phyloP scores from a whole-genome alignment of 345 rosid genomes.

The Citrus unshiu region DNA sequence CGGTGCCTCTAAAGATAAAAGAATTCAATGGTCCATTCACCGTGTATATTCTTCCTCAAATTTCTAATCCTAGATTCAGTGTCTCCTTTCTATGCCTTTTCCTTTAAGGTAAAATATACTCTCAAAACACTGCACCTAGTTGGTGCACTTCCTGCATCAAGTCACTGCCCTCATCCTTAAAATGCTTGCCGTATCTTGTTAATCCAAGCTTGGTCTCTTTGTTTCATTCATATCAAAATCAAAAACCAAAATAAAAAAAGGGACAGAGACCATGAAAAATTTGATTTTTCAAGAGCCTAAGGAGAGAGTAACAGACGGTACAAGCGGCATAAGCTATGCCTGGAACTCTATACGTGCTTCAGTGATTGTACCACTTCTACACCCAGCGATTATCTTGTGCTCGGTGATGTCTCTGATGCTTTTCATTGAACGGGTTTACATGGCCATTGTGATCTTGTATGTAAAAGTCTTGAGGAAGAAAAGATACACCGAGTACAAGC shows the following conservation, averaged over 20 bases:
- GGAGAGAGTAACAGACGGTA: slow-evolving; percentile 7
- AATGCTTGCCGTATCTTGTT: not conserved
- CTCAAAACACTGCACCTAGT: not conserved
- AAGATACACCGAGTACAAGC: slow-evolving; percentile 37
- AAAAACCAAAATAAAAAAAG: not conserved
- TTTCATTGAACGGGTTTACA: slow-evolving; percentile 46
- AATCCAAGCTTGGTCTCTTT: not conserved
- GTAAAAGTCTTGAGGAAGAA: slow-evolving; percentile 39
- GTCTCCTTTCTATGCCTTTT: not conserved
- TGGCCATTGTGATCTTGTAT: slow-evolving; percentile 38
- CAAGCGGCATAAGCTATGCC: slow-evolving; percentile 10
- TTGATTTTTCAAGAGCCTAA: slow-evolving; percentile 6
- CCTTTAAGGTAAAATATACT: not conserved
- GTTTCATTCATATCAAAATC: not conserved
- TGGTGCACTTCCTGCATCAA: not conserved
- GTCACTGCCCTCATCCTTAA: not conserved
- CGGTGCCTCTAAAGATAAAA: slow-evolving; percentile 10
- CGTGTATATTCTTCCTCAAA: not conserved
- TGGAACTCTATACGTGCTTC: slow-evolving; percentile 19
- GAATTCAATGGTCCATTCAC: not conserved
- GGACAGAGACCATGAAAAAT: slow-evolving; percentile 6
- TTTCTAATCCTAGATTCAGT: not conserved
- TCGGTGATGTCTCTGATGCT: slow-evolving; percentile 47
- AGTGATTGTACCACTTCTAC: slow-evolving; percentile 36
- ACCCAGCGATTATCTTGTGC: slow-evolving; percentile 31